These are phyloP conservation scores for Blastobotrys indianensis DNA, from an alignment of 1,139 yeast species.

Conservation along the genomic window DNA sequence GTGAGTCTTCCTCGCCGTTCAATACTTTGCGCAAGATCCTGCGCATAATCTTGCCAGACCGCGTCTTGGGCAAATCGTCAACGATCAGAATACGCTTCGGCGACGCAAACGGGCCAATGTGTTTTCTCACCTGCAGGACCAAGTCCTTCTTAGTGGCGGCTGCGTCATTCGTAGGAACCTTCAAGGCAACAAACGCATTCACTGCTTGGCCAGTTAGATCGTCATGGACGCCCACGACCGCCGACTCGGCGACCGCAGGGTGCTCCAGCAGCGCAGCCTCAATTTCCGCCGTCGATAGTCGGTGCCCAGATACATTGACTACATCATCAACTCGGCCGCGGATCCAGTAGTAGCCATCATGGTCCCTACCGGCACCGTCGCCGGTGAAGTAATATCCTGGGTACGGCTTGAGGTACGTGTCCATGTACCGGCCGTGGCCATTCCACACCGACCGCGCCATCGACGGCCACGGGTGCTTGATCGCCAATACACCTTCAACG, in stretches of 20 bases:
- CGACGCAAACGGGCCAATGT: constrained; percentile 97
- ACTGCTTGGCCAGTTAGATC: constrained; percentile 98
- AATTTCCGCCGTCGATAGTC: constrained; percentile 94
- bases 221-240: constrained; percentile 91
- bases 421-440: constrained; percentile 84
- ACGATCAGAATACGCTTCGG: constrained; percentile 88
- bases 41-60: constrained; percentile 98
- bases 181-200: constrained; percentile 86
- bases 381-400: constrained; percentile 97
- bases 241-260: constrained; percentile 79
- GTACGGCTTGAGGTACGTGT: constrained; percentile 90
- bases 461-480: constrained; percentile 91
- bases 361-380: constrained; percentile 97
- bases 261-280: constrained; percentile 88
- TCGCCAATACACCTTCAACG: constrained; percentile 92
- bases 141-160: constrained; percentile 72
- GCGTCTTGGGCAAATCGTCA: constrained; percentile 90
- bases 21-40: constrained; percentile 91
- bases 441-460: constrained; percentile 97
- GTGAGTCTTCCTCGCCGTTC: constrained; percentile 82
- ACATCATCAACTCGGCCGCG: constrained; percentile 98
- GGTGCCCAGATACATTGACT: constrained; percentile 95
- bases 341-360: constrained; percentile 97
- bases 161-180: constrained; percentile 44
- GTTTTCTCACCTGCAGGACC: constrained; percentile 81